Evolutionary conservation across 2,329 filamentous ascomycete genomes (phyloP).

Genomic region (Alternaria infectoria): DNA sequence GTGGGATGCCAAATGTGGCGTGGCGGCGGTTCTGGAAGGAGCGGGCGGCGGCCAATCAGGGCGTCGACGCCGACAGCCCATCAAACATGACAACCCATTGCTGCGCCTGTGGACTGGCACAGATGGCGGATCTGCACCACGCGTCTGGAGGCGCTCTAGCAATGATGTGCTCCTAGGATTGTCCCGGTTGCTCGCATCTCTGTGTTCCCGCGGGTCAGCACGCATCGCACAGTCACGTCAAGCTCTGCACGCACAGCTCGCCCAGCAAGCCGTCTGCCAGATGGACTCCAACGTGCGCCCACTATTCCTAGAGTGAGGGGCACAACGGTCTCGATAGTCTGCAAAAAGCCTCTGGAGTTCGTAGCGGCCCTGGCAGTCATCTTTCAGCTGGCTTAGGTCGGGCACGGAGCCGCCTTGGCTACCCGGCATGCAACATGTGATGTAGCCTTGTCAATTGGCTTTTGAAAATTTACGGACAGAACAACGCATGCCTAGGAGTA

Average conservation of each 20-base stretch:
- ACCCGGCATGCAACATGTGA: constrained; percentile 18
- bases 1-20: constrained; percentile 26
- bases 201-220: constrained; percentile 22
- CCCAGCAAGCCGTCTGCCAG: constrained; percentile 20
- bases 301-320: constrained; percentile 19
- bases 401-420: constrained; percentile 16
- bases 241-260: constrained; percentile 15
- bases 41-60: constrained; percentile 28
- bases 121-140: constrained; percentile 26
- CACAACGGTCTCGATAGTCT: constrained; percentile 21
- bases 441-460: constrained; percentile 11
- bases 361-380: constrained; percentile 1
- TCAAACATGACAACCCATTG: constrained; percentile 14
- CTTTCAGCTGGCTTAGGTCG: constrained; percentile 4
- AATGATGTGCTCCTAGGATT: constrained; percentile 37
- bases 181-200: constrained; percentile 33
- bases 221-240: constrained; percentile 27
- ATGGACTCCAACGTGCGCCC: constrained; percentile 24
- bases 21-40: constrained; percentile 24
- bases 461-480: constrained; percentile 6
- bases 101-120: constrained; percentile 10
- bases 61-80: constrained; percentile 1
- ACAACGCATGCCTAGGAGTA: constrained; percentile 18
- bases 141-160: constrained; percentile 25
- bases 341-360: background rate